Evolutionary conservation across 176 grass and related monocot species (phyloP).

Genomic region (Oryza longistaminata): DNA sequence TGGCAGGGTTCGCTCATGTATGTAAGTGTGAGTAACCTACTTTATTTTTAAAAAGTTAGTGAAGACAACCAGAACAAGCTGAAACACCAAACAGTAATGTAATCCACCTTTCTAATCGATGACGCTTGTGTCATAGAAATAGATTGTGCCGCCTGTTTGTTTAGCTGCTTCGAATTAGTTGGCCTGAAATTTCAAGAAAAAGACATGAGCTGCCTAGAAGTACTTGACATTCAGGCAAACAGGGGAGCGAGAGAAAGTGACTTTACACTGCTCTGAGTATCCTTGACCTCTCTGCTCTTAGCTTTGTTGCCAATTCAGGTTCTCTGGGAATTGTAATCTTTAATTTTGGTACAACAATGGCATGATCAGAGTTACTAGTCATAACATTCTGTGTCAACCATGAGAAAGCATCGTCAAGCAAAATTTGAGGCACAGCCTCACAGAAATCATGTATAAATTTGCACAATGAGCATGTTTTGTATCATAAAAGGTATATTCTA

Average conservation of each 20-base stretch:
- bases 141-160: constrained; percentile 22
- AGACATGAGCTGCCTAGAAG: constrained; percentile 7
- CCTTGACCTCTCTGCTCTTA: constrained; percentile 72
- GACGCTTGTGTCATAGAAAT: constrained; percentile 22
- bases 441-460: not conserved
- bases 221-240: constrained; percentile 25
- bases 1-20: constrained; percentile 12
- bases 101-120: constrained; percentile 54
- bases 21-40: not conserved
- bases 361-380: constrained; percentile 26
- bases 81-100: not conserved
- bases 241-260: constrained; percentile 32
- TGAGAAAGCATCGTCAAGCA: constrained; percentile 14
- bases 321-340: constrained; percentile 78
- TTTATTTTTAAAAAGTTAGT: constrained; percentile 8
- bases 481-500: not conserved
- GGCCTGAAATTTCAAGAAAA: constrained; percentile 54
- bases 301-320: constrained; percentile 72
- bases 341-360: constrained; percentile 32
- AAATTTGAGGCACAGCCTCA: constrained; percentile 3
- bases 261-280: constrained; percentile 64
- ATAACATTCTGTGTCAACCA: constrained; percentile 36
- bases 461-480: not conserved
- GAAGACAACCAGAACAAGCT: not conserved
- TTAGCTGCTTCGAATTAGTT: constrained; percentile 46